Percentiles rank a stretch among this genome's conserved stretches.
Conservation (phyloP, 2,329 filamentous ascomycete species). For the Talaromyces sp. region DNA sequence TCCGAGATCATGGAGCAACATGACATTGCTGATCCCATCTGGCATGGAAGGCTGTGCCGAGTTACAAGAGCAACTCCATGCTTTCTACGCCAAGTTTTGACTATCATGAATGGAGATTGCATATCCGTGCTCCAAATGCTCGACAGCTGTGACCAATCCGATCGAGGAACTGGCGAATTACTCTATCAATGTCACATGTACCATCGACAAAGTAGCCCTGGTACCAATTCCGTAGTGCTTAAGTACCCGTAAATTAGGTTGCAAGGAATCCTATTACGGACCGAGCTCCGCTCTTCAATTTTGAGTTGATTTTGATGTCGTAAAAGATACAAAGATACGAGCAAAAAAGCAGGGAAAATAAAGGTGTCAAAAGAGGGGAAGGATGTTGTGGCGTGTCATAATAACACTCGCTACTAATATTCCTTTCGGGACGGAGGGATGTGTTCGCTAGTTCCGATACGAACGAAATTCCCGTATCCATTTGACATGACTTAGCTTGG, state of each 20-base stretch:
- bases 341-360: background rate
- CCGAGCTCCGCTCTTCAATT: background rate
- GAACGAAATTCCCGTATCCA: background rate
- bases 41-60: background rate
- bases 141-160: background rate
- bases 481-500: background rate
- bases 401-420: background rate
- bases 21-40: slow-evolving; percentile 1
- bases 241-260: background rate
- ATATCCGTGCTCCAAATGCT: background rate
- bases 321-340: background rate
- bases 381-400: background rate
- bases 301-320: background rate
- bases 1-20: background rate
- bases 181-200: slow-evolving; percentile 2
- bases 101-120: background rate
- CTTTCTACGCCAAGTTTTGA: background rate
- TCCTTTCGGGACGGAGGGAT: background rate
- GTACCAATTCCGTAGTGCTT: background rate
- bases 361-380: background rate
- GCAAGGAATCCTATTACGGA: background rate
- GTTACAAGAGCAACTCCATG: background rate
- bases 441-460: background rate
- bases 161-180: background rate
- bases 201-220: background rate